These are phyloP conservation scores for Botrytis squamosa DNA, from an alignment of 2,329 filamentous ascomycete species.

Conservation along the genomic window DNA sequence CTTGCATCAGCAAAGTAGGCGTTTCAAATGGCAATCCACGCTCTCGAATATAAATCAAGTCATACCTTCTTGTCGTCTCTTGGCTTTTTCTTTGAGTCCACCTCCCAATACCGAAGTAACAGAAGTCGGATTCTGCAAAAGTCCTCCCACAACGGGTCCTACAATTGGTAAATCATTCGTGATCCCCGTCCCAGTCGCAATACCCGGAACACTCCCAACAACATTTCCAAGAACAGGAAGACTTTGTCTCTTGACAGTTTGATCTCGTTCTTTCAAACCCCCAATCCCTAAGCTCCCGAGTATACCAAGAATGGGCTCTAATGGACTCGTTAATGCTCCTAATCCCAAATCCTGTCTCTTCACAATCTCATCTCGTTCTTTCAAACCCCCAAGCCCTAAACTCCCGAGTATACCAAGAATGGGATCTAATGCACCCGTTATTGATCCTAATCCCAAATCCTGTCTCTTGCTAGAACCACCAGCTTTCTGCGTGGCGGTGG, in stretches of 20 bases:
- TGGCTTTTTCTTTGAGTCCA: not conserved
- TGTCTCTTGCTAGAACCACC: not conserved
- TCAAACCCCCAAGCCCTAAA: not conserved
- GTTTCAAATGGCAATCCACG: fast-evolving
- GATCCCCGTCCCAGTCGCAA: not conserved
- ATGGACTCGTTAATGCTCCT: too few relatives aligned
- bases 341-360: not conserved
- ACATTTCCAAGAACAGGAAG: not conserved
- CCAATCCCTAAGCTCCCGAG: not conserved
- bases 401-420: not conserved
- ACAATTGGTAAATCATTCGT: not conserved
- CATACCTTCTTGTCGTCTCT: not conserved
- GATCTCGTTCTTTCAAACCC: not conserved
- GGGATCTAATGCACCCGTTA: not conserved
- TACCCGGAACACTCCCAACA: not conserved
- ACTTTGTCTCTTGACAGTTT: not conserved
- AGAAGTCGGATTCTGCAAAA: not conserved
- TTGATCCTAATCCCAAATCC: not conserved
- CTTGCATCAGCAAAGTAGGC: not conserved
- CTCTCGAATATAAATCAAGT: not conserved
- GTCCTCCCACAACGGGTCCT: not conserved
- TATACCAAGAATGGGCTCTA: not conserved
- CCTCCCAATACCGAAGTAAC: not conserved
- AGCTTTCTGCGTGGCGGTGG: not conserved
- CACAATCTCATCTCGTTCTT: not conserved